Conservation (phyloP, 2,329 filamentous ascomycete genomes). For the Allantophomopsis lycopodina region DNA sequence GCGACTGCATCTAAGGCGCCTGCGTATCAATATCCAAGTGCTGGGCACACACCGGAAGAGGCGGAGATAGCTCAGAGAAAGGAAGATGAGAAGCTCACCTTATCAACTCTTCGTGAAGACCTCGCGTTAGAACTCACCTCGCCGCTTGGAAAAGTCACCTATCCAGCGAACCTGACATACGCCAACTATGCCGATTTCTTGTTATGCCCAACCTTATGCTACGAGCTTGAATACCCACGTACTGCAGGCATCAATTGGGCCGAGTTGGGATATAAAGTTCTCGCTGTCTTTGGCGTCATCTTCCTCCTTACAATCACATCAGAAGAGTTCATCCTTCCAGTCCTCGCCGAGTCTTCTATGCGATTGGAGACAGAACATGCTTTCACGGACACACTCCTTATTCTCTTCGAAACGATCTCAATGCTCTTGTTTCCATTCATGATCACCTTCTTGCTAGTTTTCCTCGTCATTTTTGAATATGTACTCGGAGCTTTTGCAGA, state of each 20-base stretch:
- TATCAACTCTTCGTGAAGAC: slow-evolving; percentile 66
- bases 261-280: slow-evolving; percentile 69
- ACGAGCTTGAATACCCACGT: slow-evolving; percentile 92
- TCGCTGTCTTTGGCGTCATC: slow-evolving; percentile 91
- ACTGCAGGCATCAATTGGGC: slow-evolving; percentile 62
- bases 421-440: slow-evolving; percentile 94
- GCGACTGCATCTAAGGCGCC: slow-evolving; percentile 54
- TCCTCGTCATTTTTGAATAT: slow-evolving; percentile 97
- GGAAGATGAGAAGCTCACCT: slow-evolving; percentile 26
- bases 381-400: slow-evolving; percentile 53
- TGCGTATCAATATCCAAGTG: slow-evolving; percentile 60
- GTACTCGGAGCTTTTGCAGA: slow-evolving; percentile 89
- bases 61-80: slow-evolving; percentile 15
- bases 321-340: slow-evolving; percentile 90
- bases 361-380: slow-evolving; percentile 31
- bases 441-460: slow-evolving; percentile 88
- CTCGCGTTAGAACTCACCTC: slow-evolving; percentile 86
- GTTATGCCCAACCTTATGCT: slow-evolving; percentile 89
- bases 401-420: slow-evolving; percentile 81
- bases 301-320: slow-evolving; percentile 84
- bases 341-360: slow-evolving; percentile 56
- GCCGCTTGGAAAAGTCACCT: slow-evolving; percentile 77
- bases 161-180: slow-evolving; percentile 76
- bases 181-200: slow-evolving; percentile 77
- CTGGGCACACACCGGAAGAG: slow-evolving; percentile 7